A percentile compares a stretch with the other conserved stretches of the same genome.
Evolutionary conservation across 495 filamentous ascomycete species (phyloP).

Genomic region (Lophiostoma macrostomum): DNA sequence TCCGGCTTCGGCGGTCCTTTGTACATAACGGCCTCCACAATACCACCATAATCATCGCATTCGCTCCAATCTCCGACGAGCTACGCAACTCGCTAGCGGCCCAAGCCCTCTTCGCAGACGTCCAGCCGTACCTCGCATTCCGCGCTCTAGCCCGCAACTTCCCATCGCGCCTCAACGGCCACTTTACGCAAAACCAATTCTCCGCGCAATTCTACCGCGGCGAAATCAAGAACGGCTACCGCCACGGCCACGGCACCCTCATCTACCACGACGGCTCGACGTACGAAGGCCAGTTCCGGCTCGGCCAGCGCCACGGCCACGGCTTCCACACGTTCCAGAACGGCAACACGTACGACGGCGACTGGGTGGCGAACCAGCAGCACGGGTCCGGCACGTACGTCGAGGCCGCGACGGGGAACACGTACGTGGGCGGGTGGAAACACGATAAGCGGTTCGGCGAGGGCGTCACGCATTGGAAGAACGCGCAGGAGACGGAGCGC

Average conservation of each 20-base stretch:
- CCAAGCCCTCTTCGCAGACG: conserved; percentile 27
- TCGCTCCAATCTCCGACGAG: conserved; percentile 24
- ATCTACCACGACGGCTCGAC: conserved; percentile 53
- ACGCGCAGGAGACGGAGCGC: conserved; percentile 60
- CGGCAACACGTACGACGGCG: conserved; percentile 61
- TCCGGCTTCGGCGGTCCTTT: conserved; percentile 29
- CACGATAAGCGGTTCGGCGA: conserved; percentile 60
- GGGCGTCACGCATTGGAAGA: conserved; percentile 61
- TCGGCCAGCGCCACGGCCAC: conserved; percentile 50
- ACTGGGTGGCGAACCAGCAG: conserved; percentile 54
- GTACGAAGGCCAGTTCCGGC: conserved; percentile 56
- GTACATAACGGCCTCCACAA: conserved; percentile 31
- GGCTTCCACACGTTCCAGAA: conserved; percentile 60
- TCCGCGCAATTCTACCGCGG: conserved; percentile 39
- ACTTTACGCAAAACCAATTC: conserved; percentile 37
- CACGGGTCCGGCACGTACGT: conserved; percentile 59
- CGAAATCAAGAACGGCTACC: conserved; percentile 28
- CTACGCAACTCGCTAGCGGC: conserved; percentile 21
- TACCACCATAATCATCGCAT: conserved; percentile 30
- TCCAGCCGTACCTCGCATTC: conserved; percentile 28
- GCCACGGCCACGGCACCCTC: conserved; percentile 48
- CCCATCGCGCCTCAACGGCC: conserved; percentile 24
- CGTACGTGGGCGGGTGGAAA: conserved; percentile 63
- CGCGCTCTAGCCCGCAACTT: conserved; percentile 30
- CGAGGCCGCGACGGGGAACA: conserved; percentile 59